Conservation (phyloP, 2,329 filamentous ascomycete genomes). For the Aureobasidium sp. region DNA sequence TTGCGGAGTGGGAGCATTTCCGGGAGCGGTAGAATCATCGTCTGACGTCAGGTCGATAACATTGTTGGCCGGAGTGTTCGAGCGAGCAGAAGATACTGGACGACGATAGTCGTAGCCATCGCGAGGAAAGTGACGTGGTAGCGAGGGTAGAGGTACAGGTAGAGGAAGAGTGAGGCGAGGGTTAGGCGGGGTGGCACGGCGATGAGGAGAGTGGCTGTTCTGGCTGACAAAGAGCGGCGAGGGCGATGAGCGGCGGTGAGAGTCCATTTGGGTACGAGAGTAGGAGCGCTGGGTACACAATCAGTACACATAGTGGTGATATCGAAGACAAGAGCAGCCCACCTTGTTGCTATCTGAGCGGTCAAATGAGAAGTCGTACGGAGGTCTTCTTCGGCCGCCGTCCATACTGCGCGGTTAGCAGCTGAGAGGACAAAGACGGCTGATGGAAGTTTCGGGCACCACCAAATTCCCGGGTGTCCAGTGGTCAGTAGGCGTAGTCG, state of each 20-base stretch:
- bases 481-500: background rate
- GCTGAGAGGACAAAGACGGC: background rate
- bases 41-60: slow-evolving; percentile 34
- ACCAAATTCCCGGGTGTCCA: background rate
- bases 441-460: background rate
- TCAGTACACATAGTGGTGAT: background rate
- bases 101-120: slow-evolving; percentile 50
- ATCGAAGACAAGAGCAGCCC: background rate
- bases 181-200: background rate
- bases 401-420: slow-evolving; percentile 6
- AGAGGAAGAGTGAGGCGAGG: background rate
- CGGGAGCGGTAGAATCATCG: slow-evolving; percentile 22
- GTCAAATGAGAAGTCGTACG: background rate
- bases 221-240: slow-evolving; percentile 25
- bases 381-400: slow-evolving; percentile 7
- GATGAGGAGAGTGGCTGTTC: slow-evolving; percentile 15
- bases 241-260: background rate
- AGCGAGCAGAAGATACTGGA: slow-evolving; percentile 35
- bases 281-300: background rate
- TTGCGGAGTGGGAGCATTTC: background rate
- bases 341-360: slow-evolving; percentile 10
- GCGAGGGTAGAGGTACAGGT: slow-evolving; percentile 14
- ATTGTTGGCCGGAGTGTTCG: background rate
- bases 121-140: slow-evolving; percentile 35
- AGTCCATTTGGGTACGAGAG: slow-evolving; percentile 8